phyloP scores from a whole-genome alignment of 768 basidiomycete genomes.

The Myochromella boudieri region DNA sequence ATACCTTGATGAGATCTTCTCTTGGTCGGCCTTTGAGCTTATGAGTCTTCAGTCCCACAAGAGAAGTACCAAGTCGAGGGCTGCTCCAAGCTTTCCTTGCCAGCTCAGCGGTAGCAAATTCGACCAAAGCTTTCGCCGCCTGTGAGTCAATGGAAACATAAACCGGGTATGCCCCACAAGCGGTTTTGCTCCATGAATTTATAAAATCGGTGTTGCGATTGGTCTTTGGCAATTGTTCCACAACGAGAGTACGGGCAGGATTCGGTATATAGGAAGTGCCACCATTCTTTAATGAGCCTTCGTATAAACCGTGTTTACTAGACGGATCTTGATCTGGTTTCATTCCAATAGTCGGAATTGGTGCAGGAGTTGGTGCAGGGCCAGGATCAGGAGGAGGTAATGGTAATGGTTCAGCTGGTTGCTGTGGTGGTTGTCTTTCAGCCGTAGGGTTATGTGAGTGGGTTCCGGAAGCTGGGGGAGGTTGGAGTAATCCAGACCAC shows the following conservation, averaged over 20 bases:
- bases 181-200: slow-evolving; percentile 41
- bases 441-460: slow-evolving; percentile 9
- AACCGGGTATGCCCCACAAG: slow-evolving; percentile 35
- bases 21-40: slow-evolving; percentile 44
- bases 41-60: slow-evolving; percentile 28
- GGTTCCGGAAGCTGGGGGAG: slow-evolving; percentile 11
- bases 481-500: slow-evolving; percentile 2
- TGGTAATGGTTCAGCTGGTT: slow-evolving; percentile 8
- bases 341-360: slow-evolving; percentile 40
- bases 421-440: slow-evolving; percentile 5
- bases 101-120: slow-evolving; percentile 44
- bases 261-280: slow-evolving; percentile 38
- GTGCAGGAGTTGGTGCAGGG: slow-evolving; percentile 16
- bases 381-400: slow-evolving; percentile 17
- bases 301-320: slow-evolving; percentile 48
- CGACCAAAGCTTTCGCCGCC: slow-evolving; percentile 47
- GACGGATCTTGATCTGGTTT: slow-evolving; percentile 42
- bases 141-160: slow-evolving; percentile 41
- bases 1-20: slow-evolving; percentile 44
- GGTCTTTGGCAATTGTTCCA: slow-evolving; percentile 54
- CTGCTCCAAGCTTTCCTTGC: slow-evolving; percentile 52
- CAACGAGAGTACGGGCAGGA: slow-evolving; percentile 50
- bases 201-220: slow-evolving; percentile 43
- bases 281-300: slow-evolving; percentile 22
- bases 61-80: slow-evolving; percentile 37